A percentile compares a stretch with the other conserved stretches of the same genome.
phyloP scores from a whole-genome alignment of 345 rosid genomes.

The Hibiscus mutabilis region DNA sequence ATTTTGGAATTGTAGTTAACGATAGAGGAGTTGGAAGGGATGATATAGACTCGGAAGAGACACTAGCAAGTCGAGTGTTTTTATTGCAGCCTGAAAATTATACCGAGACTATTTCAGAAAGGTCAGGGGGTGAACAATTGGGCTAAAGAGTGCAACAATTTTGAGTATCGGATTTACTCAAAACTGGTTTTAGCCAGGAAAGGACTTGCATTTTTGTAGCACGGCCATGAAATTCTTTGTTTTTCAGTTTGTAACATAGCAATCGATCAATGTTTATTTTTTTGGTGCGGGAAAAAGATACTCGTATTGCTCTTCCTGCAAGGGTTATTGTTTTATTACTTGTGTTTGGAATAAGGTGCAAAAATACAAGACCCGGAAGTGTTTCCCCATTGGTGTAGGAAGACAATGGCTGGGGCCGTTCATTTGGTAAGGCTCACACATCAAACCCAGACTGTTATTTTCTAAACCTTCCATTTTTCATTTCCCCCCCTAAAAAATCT shows the following conservation, averaged over 20 bases:
- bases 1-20: constrained; percentile 65
- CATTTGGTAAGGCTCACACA: constrained; percentile 19
- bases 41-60: constrained; percentile 21
- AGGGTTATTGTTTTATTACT: constrained; percentile 24
- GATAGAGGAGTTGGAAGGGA: constrained; percentile 27
- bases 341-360: constrained; percentile 21
- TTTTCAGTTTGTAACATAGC: constrained; percentile 43
- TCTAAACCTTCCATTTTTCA: too few relatives aligned
- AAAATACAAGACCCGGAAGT: constrained; percentile 12
- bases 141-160: constrained; percentile 13
- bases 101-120: constrained; percentile 15
- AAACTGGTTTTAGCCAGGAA: constrained; percentile 3
- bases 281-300: constrained; percentile 29
- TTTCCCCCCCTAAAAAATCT: too few relatives aligned
- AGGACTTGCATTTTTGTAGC: constrained; percentile 23
- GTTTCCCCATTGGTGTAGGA: constrained; percentile 22
- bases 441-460: constrained; percentile 16
- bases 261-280: constrained; percentile 19
- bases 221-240: constrained; percentile 32
- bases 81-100: constrained; percentile 19
- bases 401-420: constrained; percentile 22
- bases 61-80: constrained; percentile 17
- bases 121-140: constrained; percentile 20
- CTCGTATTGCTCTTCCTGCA: constrained; percentile 30
- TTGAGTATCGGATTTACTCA: constrained; percentile 19